Percentiles rank a stretch among this genome's conserved stretches.
phyloP scores from a whole-genome alignment of 768 basidiomycete species.

The Hygrocybe coccinea region DNA sequence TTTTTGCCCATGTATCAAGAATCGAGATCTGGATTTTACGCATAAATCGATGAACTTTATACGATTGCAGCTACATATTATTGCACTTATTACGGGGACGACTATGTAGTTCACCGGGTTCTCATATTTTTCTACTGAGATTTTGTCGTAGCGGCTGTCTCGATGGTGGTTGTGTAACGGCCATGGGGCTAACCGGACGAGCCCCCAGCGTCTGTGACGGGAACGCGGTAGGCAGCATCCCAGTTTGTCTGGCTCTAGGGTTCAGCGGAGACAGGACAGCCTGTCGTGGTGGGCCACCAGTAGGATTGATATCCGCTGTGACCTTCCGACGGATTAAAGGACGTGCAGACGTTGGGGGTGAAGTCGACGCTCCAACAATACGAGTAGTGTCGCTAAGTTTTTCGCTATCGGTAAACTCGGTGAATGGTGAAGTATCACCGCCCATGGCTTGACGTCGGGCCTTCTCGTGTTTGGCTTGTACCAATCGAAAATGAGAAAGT shows the following conservation, averaged over 20 bases:
- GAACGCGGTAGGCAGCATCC: constrained; percentile 21
- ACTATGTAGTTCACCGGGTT: neutral
- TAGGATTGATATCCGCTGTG: constrained; percentile 41
- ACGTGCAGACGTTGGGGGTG: constrained; percentile 19
- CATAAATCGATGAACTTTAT: neutral
- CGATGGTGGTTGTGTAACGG: neutral
- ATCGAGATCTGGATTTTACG: neutral
- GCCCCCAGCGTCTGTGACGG: neutral
- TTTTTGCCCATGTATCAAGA: neutral
- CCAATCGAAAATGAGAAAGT: constrained; percentile 82
- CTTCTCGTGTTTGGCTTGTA: constrained; percentile 91
- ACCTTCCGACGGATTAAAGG: constrained; percentile 58
- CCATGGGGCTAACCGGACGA: neutral
- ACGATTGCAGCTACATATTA: neutral
- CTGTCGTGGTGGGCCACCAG: constrained; percentile 31
- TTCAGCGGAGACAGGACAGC: constrained; percentile 69
- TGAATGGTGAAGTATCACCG: constrained; percentile 51
- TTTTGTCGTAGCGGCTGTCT: constrained; percentile 2
- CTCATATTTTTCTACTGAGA: constrained; percentile 18
- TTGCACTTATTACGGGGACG: neutral
- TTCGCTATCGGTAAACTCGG: constrained; percentile 45
- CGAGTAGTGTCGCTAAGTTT: constrained; percentile 30
- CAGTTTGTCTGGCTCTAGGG: constrained; percentile 55
- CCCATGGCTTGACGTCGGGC: constrained; percentile 74
- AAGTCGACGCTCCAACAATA: constrained; percentile 12